Conservation (phyloP, 2,329 filamentous ascomycete genomes). For the Pseudocercospora ulei region DNA sequence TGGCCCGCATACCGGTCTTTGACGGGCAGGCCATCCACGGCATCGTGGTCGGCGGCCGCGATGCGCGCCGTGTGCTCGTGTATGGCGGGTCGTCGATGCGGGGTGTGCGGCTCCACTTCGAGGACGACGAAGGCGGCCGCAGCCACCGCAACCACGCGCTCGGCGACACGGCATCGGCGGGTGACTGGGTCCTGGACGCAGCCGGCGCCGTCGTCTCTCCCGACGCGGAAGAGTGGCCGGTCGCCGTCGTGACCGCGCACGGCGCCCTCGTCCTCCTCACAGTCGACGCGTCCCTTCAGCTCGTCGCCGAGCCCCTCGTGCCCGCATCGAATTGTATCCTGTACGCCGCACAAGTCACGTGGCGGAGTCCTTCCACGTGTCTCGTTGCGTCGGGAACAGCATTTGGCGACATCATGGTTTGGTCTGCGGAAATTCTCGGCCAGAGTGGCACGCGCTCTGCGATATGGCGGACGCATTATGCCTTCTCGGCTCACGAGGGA, state of each 20-base stretch:
- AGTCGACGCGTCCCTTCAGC: not conserved
- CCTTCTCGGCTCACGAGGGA: constrained; percentile 67
- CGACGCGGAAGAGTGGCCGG: constrained; percentile 25
- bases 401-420: constrained; percentile 87
- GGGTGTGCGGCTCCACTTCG: constrained; percentile 1
- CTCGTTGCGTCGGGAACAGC: constrained; percentile 82
- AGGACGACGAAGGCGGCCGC: no score
- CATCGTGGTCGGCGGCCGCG: constrained; percentile 42
- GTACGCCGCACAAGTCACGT: constrained; percentile 69
- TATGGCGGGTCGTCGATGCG: constrained; percentile 53
- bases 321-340: constrained; percentile 72
- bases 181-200: constrained; percentile 72
- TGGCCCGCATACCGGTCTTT: constrained; percentile 48
- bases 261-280: constrained; percentile 56
- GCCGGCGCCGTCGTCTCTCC: constrained; percentile 38
- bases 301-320: constrained; percentile 33
- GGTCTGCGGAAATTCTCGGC: constrained; percentile 52
- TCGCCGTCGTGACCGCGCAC: constrained; percentile 70
- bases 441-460: constrained; percentile 17
- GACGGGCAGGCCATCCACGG: constrained; percentile 64
- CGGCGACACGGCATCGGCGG: constrained; percentile 43
- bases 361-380: constrained; percentile 49
- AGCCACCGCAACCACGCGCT: constrained; percentile 26
- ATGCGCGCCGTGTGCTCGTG: constrained; percentile 42
- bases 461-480: constrained; percentile 43